Evolutionary conservation across 495 filamentous ascomycete species (phyloP).

Genomic region (Cenococcum geophilum): DNA sequence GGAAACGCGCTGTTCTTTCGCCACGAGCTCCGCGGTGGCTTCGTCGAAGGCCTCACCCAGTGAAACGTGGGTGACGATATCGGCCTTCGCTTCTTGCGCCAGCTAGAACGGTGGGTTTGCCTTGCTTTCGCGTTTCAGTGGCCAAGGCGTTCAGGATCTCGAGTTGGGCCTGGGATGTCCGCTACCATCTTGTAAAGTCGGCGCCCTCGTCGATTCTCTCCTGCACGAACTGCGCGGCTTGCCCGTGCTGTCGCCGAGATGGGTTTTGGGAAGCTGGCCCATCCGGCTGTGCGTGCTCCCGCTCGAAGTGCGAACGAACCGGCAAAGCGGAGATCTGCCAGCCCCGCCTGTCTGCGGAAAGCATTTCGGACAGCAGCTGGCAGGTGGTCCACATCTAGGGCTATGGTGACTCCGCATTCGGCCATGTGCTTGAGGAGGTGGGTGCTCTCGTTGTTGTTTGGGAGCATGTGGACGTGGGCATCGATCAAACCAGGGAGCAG

Average conservation of each 20-base stretch:
- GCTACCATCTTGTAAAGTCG: conserved; percentile 52
- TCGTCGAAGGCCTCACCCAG: conserved; percentile 32
- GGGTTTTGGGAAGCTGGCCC: not conserved
- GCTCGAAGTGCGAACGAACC: conserved; percentile 7
- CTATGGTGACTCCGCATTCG: conserved; percentile 6
- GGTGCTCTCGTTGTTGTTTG: too few species aligned
- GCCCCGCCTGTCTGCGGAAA: not conserved
- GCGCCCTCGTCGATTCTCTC: conserved; percentile 47
- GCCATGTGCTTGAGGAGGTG: conserved; percentile 3
- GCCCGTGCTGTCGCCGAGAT: conserved; percentile 44
- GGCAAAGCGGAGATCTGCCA: conserved; percentile 6
- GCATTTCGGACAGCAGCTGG: not conserved
- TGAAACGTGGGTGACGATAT: conserved; percentile 39
- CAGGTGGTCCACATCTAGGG: conserved; percentile 8
- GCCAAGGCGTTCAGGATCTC: too few species aligned
- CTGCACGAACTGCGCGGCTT: conserved; percentile 44
- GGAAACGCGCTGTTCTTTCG: conserved; percentile 18
- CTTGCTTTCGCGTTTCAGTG: too few species aligned
- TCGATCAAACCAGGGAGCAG: conserved; percentile 19
- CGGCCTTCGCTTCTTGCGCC: conserved; percentile 29
- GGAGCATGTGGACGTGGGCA: conserved; percentile 11
- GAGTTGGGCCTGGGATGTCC: conserved; percentile 36
- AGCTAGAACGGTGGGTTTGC: conserved; percentile 23
- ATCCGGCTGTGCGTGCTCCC: conserved; percentile 14
- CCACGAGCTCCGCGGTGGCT: conserved; percentile 21